Conservation (phyloP, 176 grass and related monocot genomes). For the Juncus effusus region DNA sequence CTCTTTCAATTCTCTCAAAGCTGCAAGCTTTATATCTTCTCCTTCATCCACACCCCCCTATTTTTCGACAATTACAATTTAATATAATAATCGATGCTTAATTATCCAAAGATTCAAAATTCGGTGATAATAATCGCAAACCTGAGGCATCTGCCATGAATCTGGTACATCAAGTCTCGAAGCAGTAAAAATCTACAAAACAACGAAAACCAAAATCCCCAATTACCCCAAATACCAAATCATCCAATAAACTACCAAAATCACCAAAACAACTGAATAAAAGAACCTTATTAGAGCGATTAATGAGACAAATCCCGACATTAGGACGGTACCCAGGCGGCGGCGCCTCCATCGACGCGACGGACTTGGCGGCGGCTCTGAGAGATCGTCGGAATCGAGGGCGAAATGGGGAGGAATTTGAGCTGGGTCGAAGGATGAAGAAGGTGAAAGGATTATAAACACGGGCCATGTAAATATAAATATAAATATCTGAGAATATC, state of each 20-base stretch:
- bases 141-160: constrained; percentile 98
- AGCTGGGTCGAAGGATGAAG: constrained; percentile 13
- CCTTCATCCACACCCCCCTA: constrained; percentile 80
- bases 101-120: neutral
- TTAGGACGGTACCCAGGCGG: constrained; percentile 78
- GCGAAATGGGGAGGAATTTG: constrained; percentile 21
- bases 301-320: constrained; percentile 85
- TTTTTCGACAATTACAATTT: neutral
- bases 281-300: constrained; percentile 62
- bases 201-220: neutral
- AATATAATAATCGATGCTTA: neutral
- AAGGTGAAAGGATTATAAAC: constrained; percentile 20
- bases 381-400: constrained; percentile 21
- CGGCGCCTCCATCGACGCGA: constrained; percentile 64
- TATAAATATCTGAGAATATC: neutral
- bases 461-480: neutral
- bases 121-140: constrained; percentile 8
- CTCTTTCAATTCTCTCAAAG: constrained; percentile 74
- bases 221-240: neutral
- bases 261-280: neutral
- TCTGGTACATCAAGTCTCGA: constrained; percentile 78
- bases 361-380: neutral
- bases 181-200: constrained; percentile 64
- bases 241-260: neutral
- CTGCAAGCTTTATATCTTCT: constrained; percentile 65